Base-by-base conservation (phyloP, 345 rosid genomes). In the Erysimum cheiranthoides region DNA sequence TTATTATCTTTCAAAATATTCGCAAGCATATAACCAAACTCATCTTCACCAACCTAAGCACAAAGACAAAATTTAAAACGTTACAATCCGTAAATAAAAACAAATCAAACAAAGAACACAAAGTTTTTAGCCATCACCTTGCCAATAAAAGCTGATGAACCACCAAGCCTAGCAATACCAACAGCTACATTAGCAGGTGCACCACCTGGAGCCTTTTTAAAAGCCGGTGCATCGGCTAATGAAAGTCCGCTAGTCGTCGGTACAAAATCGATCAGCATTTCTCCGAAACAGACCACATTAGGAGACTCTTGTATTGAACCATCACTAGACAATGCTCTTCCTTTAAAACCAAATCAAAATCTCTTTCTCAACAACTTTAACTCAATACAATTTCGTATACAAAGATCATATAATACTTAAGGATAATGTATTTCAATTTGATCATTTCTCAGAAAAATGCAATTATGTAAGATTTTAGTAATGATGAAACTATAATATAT, bases 151-250 rank as follows among this genome's bases (percentile, higher is more conserved):
- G 97, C 97, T 1, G 97, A 87, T 31, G 91, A 88, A 56, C 99
- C 99, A 47, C 97, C 97, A 9, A 90, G 97, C 73, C 97, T 93
- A 74, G 97, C 83, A 13, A 95, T 90, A 39, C 97, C 99, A 52
- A 90, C 97, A 21, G 96, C 97, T 39, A 90, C 97, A 82, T 95
- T 95, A 31, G 97, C 97, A 63, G 99, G 99, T 21, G 99, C 99
- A 71, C 99, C 97, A 59, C 99, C 97, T 0, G 97, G 88, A 61
- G 97, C 97, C 73, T 92, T 95, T 53, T 90, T 88, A 70, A 95
- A 95, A 62, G 97, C 93, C 10, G 94, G 97, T 11, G 99, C 85
- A 17, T 90, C 87, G 34, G 97, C 97, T 82, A 95, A 71, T 9
- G 99, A 89, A 76, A 90, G 90, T 2, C 96, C 97, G 40, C 78